Evolutionary conservation across 352 stramenopile species (phyloP).

Genomic region (Stephanocyclus meneghinianus): DNA sequence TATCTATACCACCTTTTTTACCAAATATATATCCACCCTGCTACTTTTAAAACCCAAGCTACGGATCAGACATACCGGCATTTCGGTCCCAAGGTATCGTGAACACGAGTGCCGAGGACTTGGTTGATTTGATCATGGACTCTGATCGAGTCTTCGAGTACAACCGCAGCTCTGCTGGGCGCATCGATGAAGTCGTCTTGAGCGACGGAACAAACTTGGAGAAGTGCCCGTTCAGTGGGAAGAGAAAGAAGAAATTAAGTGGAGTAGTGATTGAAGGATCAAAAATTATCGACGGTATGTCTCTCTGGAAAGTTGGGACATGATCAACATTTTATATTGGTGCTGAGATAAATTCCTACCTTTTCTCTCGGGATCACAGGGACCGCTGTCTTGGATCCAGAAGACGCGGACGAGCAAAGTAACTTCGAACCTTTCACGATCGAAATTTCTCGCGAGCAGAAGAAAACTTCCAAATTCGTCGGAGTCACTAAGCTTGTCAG

Average conservation of each 20-base stretch:
- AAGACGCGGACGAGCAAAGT: slow-evolving; percentile 18
- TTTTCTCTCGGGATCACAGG: background rate
- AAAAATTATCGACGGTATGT: slow-evolving; percentile 40
- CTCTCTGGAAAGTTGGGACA: background rate
- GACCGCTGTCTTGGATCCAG: slow-evolving; percentile 14
- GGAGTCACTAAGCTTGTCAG: slow-evolving; percentile 75
- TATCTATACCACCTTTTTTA: no score
- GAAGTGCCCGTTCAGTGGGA: slow-evolving; percentile 35
- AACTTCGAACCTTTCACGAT: slow-evolving; percentile 1
- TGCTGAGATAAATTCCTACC: background rate
- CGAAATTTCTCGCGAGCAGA: background rate
- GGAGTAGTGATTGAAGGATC: slow-evolving; percentile 46
- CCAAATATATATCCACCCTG: no score
- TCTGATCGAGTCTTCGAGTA: slow-evolving; percentile 70
- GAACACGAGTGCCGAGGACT: slow-evolving; percentile 55
- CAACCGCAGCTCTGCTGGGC: slow-evolving; percentile 75
- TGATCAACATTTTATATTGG: background rate
- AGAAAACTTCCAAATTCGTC: slow-evolving; percentile 37
- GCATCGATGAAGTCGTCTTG: slow-evolving; percentile 65
- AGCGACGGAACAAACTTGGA: slow-evolving; percentile 53
- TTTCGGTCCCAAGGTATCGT: slow-evolving; percentile 67
- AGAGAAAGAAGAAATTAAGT: slow-evolving; percentile 55
- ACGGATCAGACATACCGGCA: slow-evolving; percentile 57
- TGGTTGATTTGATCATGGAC: slow-evolving; percentile 79
- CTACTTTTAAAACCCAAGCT: background rate